Base-by-base conservation (phyloP, 2,329 filamentous ascomycete genomes). In the Geosmithia morbida region DNA sequence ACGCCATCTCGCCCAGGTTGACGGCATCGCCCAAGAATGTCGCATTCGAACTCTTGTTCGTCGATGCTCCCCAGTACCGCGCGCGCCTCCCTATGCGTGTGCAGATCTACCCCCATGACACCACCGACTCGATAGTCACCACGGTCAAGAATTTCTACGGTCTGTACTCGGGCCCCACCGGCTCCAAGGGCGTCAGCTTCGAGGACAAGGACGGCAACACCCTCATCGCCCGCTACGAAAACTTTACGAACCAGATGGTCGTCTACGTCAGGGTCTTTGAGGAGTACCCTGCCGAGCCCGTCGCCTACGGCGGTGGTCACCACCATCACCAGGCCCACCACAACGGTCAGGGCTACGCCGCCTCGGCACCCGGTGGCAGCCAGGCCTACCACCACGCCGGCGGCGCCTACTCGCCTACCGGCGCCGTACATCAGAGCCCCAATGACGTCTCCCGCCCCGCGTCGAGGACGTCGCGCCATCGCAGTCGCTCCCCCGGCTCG, bases 71-170 rank as follows among this genome's bases (percentile, higher is more conserved):
- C 51, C 77, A 83, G 60, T 79, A 77, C 56, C 78, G 79, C 56
- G 84, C 83, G 66, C 81, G 85, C 59, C 71, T 89, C 54, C 85
- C 85, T n/a, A 82, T 90, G 78, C 75, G 85, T 58, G 85, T 90
- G 47, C 85, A 94, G 59, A 96, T 98, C 56, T 95, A 84, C 59
- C 87, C 87, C 44, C 89, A 97, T 65, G 92, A 98, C 70, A 89
- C 87, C 46, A 97, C 90, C 19, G 90, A 97, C 61, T 96, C 89
- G 37, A 98, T 98, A 67, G 87, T 97, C 53, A 92, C 88, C 14
- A 97, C 92, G 1, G 90, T 97, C 60, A 97, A 95, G 75, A 97
- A 96, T 71, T 97, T 97, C 69, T 97, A 95, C 62, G 92, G 92
- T 51, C 76, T 98, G 55, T 96, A 96, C 63, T 86, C 90, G 54